These are phyloP conservation scores for Phytomonas francai DNA, from an alignment of 208 protist species.

Conservation along the genomic window DNA sequence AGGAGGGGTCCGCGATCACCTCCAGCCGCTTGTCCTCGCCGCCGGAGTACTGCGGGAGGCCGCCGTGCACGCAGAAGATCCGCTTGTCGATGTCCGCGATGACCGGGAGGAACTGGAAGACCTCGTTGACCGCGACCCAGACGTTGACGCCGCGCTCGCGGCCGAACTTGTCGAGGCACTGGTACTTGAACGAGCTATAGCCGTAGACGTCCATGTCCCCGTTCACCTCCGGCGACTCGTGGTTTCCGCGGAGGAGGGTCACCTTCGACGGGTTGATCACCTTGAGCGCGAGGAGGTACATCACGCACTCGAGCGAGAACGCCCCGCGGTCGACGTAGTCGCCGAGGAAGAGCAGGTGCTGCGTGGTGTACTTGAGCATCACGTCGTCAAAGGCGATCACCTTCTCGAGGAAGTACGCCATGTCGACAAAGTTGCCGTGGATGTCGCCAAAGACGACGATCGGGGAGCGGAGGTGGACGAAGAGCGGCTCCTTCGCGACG, in stretches of 20 bases:
- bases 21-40: slow-evolving; percentile 84
- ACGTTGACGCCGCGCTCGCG: slow-evolving; percentile 75
- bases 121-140: slow-evolving; percentile 87
- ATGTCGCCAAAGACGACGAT: slow-evolving; percentile 91
- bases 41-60: slow-evolving; percentile 88
- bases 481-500: slow-evolving; percentile 81
- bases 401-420: slow-evolving; percentile 87
- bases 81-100: slow-evolving; percentile 91
- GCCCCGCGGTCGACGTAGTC: slow-evolving; percentile 98
- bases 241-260: slow-evolving; percentile 90
- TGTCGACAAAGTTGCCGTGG: slow-evolving; percentile 91
- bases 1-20: slow-evolving; percentile 74
- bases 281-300: slow-evolving; percentile 86
- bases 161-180: slow-evolving; percentile 89
- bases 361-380: slow-evolving; percentile 87
- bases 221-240: slow-evolving; percentile 90
- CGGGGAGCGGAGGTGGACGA: slow-evolving; percentile 84
- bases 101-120: slow-evolving; percentile 89
- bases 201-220: slow-evolving; percentile 90
- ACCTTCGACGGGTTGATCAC: slow-evolving; percentile 85
- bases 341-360: slow-evolving; percentile 96
- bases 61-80: slow-evolving; percentile 93
- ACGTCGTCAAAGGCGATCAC: slow-evolving; percentile 85
- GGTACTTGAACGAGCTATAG: slow-evolving; percentile 89
- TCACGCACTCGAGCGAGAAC: slow-evolving; percentile 83